Percentiles rank a stretch among this genome's conserved stretches.
Conservation (phyloP, 1,284 basidiomycete species). For the Pseudozyma flocculosa region DNA sequence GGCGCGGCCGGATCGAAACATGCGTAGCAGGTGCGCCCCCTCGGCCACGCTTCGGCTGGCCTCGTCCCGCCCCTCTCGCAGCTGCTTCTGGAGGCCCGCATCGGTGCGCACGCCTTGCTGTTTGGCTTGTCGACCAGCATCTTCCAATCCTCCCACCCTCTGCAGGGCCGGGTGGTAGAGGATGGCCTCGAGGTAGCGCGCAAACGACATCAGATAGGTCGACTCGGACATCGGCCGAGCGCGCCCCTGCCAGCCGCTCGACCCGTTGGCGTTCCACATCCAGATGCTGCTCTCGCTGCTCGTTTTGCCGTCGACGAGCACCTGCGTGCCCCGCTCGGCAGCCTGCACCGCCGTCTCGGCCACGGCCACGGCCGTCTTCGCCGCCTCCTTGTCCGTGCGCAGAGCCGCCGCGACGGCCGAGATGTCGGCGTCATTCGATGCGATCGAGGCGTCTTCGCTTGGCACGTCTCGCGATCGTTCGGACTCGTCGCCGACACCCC, state of each 20-base stretch:
- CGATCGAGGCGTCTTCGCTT: neutral
- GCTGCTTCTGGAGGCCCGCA: conserved; percentile 24
- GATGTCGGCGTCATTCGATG: conserved; percentile 22
- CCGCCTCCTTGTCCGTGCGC: conserved; percentile 33
- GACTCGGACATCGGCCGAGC: conserved; percentile 37
- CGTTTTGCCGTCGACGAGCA: conserved; percentile 17
- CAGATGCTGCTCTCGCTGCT: conserved; percentile 26
- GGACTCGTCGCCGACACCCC: too few species aligned
- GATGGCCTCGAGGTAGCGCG: conserved; percentile 45
- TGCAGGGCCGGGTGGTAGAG: conserved; percentile 41
- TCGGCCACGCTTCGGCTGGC: conserved; percentile 30
- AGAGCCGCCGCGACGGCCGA: conserved; percentile 37
- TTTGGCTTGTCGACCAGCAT: neutral
- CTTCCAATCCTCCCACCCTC: conserved; percentile 21
- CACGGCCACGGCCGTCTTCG: conserved; percentile 37
- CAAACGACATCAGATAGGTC: conserved; percentile 48
- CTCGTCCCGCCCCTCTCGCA: conserved; percentile 24
- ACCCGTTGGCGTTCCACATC: conserved; percentile 42
- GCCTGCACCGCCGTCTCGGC: conserved; percentile 39
- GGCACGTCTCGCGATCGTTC: too few species aligned
- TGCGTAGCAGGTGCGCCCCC: conserved; percentile 23
- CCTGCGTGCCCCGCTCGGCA: conserved; percentile 24
- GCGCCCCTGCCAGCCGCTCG: conserved; percentile 33
- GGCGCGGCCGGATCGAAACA: conserved; percentile 38
- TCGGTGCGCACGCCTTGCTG: too few species aligned